phyloP scores from a whole-genome alignment of 805 yeast genomes.

The Blastobotrys chiropterorum region DNA sequence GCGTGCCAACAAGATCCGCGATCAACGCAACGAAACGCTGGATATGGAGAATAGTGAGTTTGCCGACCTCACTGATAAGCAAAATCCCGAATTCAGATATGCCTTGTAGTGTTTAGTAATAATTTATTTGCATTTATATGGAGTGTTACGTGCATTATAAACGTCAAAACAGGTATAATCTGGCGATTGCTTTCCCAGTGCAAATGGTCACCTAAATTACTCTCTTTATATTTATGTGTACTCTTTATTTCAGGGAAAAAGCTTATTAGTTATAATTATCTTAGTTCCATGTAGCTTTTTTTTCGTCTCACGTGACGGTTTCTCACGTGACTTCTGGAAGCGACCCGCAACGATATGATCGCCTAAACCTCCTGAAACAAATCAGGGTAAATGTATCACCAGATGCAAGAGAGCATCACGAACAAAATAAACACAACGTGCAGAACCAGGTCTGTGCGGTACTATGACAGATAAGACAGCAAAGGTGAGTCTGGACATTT shows the following conservation, averaged over 20 bases:
- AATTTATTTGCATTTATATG: no score
- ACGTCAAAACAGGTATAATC: no score
- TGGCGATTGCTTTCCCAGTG: no score
- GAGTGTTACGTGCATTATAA: no score
- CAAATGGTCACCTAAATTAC: no score
- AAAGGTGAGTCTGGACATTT: neutral
- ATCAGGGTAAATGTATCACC: neutral
- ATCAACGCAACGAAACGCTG: neutral
- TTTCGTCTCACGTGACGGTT: no score
- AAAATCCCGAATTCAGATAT: slow-evolving; percentile 40
- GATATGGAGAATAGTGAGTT: slow-evolving; percentile 11
- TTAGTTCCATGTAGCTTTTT: neutral
- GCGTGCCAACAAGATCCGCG: slow-evolving; percentile 9
- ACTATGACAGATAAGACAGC: neutral
- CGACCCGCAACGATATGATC: no score
- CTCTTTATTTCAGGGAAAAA: no score
- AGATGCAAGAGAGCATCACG: neutral
- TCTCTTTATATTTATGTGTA: no score
- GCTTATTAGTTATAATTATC: no score
- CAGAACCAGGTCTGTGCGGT: neutral
- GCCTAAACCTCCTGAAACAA: neutral
- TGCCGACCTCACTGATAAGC: slow-evolving; percentile 45
- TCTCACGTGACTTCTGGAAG: no score
- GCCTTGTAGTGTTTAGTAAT: slow-evolving; percentile 4
- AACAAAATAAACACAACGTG: neutral